Base-by-base conservation (phyloP, 768 basidiomycete genomes). In the Phlebiopsis flavidoalba region DNA sequence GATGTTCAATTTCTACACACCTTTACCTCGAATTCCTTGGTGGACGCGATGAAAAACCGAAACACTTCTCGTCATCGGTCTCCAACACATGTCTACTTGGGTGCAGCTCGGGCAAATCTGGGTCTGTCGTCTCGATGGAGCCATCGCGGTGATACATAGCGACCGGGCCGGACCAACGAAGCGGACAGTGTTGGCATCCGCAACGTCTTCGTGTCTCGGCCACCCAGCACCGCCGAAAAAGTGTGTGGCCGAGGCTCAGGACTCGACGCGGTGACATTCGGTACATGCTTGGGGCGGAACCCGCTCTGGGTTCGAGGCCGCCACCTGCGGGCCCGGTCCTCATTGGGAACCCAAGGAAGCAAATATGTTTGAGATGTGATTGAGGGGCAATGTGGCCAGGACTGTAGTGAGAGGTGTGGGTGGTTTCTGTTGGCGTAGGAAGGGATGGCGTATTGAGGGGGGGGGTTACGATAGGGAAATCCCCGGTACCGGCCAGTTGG, bases 151-250 rank as follows among this genome's bases (percentile, higher is more conserved):
- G 60, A n/a, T 67, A 61, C 55, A 12, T 57, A 19, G 22, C 60
- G 15, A 36, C 63, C 15, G 64, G 64, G 12, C n/a, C 62, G 66
- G 6, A 22, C 26, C 12, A n/a, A 65, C 62, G 12, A 59, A 60
- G 10, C 61, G 62, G 11, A 67, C 64, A 7, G 59, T 66, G 19
- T n/a, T n/a, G 62, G 61, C 40, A 57, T 68, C 43, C 59, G 64
- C 1, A 63, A 63, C 37, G 64, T 69, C 19, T 66, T 61, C 45
- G 60, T n/a, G n/a, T 65, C 37, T 37, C 53, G n/a, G 2, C 61
- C 65, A 0, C n/a, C n/a, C 15, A 40, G 4, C 57, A 62, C 40
- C 60, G 66, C 12, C 63, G 63, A n/a, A 58, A 61, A 22, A 65
- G 64, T 15, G 64, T 15, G 57, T 66, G 21, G 66, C 64, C 1